Evolutionary conservation across 257 asterid genomes (phyloP), one percentile per base, ranked within the genome.

Genomic region (Agastache rugosa): DNA sequence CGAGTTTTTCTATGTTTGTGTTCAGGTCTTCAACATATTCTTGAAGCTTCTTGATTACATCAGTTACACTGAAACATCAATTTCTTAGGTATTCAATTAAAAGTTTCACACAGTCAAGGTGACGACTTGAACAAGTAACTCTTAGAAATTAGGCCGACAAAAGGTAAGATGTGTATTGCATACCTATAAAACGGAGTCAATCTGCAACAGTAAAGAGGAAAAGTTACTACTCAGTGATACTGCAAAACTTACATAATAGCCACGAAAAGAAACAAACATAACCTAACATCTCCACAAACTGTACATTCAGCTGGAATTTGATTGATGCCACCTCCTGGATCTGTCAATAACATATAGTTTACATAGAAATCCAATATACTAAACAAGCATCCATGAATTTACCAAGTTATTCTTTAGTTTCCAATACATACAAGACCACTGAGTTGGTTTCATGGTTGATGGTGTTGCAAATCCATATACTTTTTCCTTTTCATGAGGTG

Each of bases 251-350:
- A 68, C 63, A 62, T 39, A 77, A 72, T 16, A 76, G 31, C 34
- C 14, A 42, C 37, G 6, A 70, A 27, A 22, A 62, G 71, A 79
- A 78, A 79, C 50, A 27, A 78, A 75, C 50, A 27, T 69, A 35
- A 93, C 98, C 99, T 92, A 79, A 90, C 97, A 82, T 94, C 99
- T 81, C 97, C 97, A 47, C 91, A 85, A 77, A 94, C 54, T 39
- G 93, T 92, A 77, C 99, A 90, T 68, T 92, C 96, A 53, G 89
- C 90, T 53, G 99, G 99, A 76, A 94, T 94, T 82, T 94, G 99
- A 77, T 94, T 94, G 80, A 94, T 83, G 71, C 99, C 97, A 66
- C 99, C 99, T 75, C 99, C 99, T 44, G 97, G 98, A 94, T 94
- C 98, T 94, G 90, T 53, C 31, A 80, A 76, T 17, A 29, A 23